These are phyloP conservation scores for Xylaria telfairii DNA, from an alignment of 495 filamentous ascomycete species.

Conservation along the genomic window DNA sequence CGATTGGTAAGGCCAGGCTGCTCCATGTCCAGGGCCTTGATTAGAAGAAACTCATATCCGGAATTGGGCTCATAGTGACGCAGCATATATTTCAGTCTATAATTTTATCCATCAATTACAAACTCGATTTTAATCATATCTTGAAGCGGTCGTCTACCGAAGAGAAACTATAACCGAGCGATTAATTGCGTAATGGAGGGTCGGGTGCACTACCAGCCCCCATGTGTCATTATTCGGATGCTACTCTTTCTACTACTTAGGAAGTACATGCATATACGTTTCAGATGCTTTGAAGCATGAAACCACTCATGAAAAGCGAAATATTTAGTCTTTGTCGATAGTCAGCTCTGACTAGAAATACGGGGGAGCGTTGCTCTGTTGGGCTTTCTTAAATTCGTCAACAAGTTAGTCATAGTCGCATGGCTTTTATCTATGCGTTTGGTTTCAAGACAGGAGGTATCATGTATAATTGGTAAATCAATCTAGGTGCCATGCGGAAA, in stretches of 20 bases:
- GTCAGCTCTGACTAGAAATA: not conserved
- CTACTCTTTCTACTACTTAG: not conserved
- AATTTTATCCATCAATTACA: not conserved
- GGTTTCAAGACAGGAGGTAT: not conserved
- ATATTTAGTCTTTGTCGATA: not conserved
- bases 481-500: not conserved
- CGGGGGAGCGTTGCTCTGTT: not conserved
- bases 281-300: not conserved
- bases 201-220: not conserved
- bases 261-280: not conserved
- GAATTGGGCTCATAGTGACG: not conserved
- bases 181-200: not conserved
- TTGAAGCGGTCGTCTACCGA: not conserved
- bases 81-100: not conserved
- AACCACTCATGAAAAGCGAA: not conserved
- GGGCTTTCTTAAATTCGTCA: not conserved
- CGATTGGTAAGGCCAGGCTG: not conserved
- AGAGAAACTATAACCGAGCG: not conserved
- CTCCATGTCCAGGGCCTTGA: not conserved
- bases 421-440: not conserved
- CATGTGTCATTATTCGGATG: not conserved
- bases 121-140: not conserved
- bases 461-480: not conserved
- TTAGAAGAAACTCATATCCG: not conserved
- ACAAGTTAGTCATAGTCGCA: not conserved